Conservation (phyloP, 345 rosid species). For the Lumnitzera littorea region DNA sequence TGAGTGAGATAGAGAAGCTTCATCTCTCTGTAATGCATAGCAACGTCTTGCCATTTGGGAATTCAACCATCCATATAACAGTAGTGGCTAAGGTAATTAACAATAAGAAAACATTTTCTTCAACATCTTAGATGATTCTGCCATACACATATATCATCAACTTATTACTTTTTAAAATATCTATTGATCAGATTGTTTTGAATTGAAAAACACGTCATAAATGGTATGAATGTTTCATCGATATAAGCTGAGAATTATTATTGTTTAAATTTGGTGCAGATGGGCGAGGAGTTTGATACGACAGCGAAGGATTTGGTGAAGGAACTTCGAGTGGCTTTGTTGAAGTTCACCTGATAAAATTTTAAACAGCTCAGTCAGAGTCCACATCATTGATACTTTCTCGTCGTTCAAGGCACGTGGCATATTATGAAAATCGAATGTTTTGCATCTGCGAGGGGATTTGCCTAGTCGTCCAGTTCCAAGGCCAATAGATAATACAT, state of each 20-base stretch:
- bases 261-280: constrained; percentile 31
- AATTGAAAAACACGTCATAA: not conserved
- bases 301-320: constrained; percentile 45
- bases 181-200: too few species aligned
- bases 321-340: constrained; percentile 34
- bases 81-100: constrained; percentile 11
- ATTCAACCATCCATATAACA: constrained; percentile 50
- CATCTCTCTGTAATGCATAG: constrained; percentile 35
- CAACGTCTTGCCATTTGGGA: constrained; percentile 50
- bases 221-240: not conserved
- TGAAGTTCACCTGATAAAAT: constrained; percentile 20
- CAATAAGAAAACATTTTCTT: not conserved
- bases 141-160: not conserved
- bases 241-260: not conserved
- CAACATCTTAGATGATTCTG: not conserved
- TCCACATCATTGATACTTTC: too few species aligned
- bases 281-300: constrained; percentile 36
- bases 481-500: too few species aligned
- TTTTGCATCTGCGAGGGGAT: too few species aligned
- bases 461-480: too few species aligned
- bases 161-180: too few species aligned
- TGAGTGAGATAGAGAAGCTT: constrained; percentile 42
- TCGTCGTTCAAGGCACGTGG: too few species aligned
- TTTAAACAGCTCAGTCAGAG: too few species aligned
- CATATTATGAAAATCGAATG: too few species aligned